Base-by-base conservation (phyloP, 768 basidiomycete genomes). In the Lactifluus rugatus region DNA sequence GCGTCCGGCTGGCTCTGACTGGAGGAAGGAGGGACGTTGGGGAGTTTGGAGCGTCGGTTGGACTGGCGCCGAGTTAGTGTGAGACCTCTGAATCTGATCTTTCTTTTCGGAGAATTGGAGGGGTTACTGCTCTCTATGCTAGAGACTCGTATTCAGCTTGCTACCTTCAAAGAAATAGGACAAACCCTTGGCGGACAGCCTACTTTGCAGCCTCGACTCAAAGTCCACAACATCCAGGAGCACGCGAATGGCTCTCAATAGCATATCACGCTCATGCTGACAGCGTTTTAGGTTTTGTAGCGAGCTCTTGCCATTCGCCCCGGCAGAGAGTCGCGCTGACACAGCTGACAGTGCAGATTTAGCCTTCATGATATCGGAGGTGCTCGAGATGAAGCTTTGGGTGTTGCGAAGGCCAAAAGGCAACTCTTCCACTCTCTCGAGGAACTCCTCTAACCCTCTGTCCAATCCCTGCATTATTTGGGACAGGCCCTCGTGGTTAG, bases 361-460 rank as follows among this genome's bases (percentile, higher is more conserved):
- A 11, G 54, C 42, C 6, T 28, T 9, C 21, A 56, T 34, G n/a
- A 60, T 52, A 34, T 55, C 54, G 5, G 59, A 56, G 31, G 45
- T 51, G 6, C 32, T 50, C 9, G 54, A 47, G 23, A 60, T 52
- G 19, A 55, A 51, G 31, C 49, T 42, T n/a, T 31, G 36, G 44
- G 36, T 47, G 45, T 47, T 60, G 9, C 59, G 54, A 32, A 60
- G 44, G 3, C 26, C 54, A 23, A 56, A 52, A 14, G 59, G 54
- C 4, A 60, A 13, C 5, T 10, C 3, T 2, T 60, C 59, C 28
- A 56, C 31, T 13, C 25, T 21, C 19, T 41, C 54, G 42, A 60
- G 36, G 36, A 60, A 60, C 8, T 60, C 59, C 1, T 60, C 59
- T 17, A 60, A 31, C 8, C 59, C 59, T n/a, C 37, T 37, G 37